Base-by-base conservation (phyloP, 805 yeast genomes). In the Candida jianshihensis region DNA sequence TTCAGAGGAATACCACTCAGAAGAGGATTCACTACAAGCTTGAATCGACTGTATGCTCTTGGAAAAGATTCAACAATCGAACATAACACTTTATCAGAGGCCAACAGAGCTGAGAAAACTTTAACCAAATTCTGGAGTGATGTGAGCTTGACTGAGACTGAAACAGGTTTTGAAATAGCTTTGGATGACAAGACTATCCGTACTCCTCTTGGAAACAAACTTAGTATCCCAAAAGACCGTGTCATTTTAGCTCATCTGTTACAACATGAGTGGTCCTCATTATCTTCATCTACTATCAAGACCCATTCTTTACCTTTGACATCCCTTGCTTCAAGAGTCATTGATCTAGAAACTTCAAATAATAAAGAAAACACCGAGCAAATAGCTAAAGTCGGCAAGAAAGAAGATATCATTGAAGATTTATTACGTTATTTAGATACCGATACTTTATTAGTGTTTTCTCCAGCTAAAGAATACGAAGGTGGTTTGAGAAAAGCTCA, bases 371-470 rank as follows among this genome's bases (percentile, higher is more conserved):
- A 69, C 41, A 66, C 63, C 16, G 80, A 74, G 34, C 55, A 70
- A 34, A 56, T 67, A 13, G 73, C 79, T 30, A 81, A 82, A 54
- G 69, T 79, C 26, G 88, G 89, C 9, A 61, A 61, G 33, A 54
- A 75, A 30, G 72, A 68, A 5, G 73, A 71, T 30, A 73, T 86
- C 16, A 71, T 75, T 42, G 59, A 68, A 30, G 73, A 72, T 43
- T 61, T 92, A 42, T 63, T 90, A 51, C 76, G 89, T 37, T 92
- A 89, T 54, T 66, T 94, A 40, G 98, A 92, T 57, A 92, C 98
- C 0, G 99, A 92, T 59, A 88, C 97, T 2, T 65, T 95, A 43
- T 68, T 92, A 36, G 87, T 90, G 8, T 82, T 89, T 52, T 79
- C 96, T 1, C 95, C 96, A 11, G 46, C 49, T 10, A 68, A 65